Evolutionary conservation across 2,329 filamentous ascomycete genomes (phyloP).

Genomic region (Fusarium sp.): DNA sequence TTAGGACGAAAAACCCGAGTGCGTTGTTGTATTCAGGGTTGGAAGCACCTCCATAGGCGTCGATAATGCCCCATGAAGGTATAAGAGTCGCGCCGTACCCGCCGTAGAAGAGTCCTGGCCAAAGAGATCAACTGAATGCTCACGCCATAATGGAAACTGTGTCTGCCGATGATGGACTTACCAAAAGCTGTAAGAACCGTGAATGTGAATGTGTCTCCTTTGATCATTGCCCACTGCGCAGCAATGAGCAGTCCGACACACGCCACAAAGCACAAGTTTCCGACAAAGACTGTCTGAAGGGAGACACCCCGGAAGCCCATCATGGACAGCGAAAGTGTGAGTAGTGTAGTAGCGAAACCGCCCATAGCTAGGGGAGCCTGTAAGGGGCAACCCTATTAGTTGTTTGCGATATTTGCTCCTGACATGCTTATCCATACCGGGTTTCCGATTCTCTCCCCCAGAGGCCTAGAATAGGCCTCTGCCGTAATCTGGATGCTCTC

Average conservation of each 20-base stretch:
- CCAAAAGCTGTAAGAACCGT: slow-evolving; percentile 44
- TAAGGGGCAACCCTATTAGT: neutral
- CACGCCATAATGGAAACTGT: no score
- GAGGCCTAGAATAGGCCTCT: slow-evolving; percentile 1
- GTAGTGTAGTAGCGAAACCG: slow-evolving; percentile 43
- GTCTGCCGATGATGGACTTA: neutral
- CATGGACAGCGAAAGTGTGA: slow-evolving; percentile 41
- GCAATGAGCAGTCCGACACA: slow-evolving; percentile 42
- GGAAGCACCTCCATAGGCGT: slow-evolving; percentile 37
- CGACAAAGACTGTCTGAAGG: slow-evolving; percentile 42
- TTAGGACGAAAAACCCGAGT: slow-evolving; percentile 42
- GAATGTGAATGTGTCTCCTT: slow-evolving; percentile 44
- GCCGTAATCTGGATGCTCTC: neutral
- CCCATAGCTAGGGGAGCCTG: slow-evolving; percentile 43
- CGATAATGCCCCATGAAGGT: slow-evolving; percentile 36
- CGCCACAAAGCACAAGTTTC: slow-evolving; percentile 44
- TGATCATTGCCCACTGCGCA: slow-evolving; percentile 44
- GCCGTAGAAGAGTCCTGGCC: slow-evolving; percentile 42
- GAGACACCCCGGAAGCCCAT: slow-evolving; percentile 43
- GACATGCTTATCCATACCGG: slow-evolving; percentile 3
- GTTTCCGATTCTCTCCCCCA: slow-evolving; percentile 14
- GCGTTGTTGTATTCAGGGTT: slow-evolving; percentile 40
- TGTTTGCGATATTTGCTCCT: neutral
- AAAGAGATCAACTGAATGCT: neutral
- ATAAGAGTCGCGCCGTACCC: slow-evolving; percentile 41